Evolutionary conservation across 352 stramenopile genomes (phyloP).

Genomic region (Globisporangium nodosum): DNA sequence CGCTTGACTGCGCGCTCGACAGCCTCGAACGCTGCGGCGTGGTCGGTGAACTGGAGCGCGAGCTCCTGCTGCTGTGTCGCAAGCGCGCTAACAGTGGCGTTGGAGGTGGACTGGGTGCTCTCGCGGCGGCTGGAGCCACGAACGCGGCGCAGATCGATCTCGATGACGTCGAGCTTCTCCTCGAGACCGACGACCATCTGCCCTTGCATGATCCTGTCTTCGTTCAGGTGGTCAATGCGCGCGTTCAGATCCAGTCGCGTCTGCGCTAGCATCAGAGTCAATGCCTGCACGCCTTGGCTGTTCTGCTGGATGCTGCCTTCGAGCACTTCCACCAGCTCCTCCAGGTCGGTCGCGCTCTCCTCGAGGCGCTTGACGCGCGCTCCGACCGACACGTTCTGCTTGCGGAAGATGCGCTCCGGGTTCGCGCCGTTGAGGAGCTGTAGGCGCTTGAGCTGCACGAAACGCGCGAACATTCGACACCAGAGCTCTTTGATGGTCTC

Average conservation of each 20-base stretch:
- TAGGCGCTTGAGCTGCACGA: conserved; percentile 50
- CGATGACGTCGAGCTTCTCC: conserved; percentile 48
- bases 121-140: conserved; percentile 31
- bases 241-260: conserved; percentile 27
- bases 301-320: conserved; percentile 34
- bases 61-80: conserved; percentile 30
- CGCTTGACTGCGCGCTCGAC: conserved; percentile 24
- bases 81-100: conserved; percentile 19
- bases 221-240: conserved; percentile 37
- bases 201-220: conserved; percentile 30
- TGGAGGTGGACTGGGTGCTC: conserved; percentile 20
- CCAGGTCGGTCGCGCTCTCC: conserved; percentile 37
- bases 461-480: conserved; percentile 38
- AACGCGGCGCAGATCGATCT: conserved; percentile 48
- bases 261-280: conserved; percentile 34
- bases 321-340: conserved; percentile 46
- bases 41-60: conserved; percentile 19
- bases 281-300: conserved; percentile 25
- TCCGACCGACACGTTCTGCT: conserved; percentile 60
- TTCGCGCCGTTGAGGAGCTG: conserved; percentile 46
- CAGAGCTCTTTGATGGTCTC: conserved; percentile 37
- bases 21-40: conserved; percentile 21
- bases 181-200: conserved; percentile 45
- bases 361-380: conserved; percentile 53
- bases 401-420: conserved; percentile 48